Conservation (phyloP, 495 filamentous ascomycete species). For the Hypoxylon lenormandii region DNA sequence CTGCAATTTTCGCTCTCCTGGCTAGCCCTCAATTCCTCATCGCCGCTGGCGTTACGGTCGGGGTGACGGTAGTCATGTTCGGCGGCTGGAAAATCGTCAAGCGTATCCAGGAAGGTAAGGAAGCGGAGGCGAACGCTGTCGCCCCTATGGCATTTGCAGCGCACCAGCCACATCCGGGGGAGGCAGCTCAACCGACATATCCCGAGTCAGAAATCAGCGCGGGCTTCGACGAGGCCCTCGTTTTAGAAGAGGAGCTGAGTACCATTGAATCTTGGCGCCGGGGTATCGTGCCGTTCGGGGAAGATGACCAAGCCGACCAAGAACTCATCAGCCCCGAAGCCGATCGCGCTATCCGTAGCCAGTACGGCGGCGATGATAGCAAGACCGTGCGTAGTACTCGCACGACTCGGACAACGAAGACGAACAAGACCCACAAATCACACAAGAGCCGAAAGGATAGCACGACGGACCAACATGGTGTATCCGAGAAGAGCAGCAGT, state of each 20-base stretch:
- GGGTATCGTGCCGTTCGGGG: constrained; percentile 71
- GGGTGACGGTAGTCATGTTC: constrained; percentile 90
- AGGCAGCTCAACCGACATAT: constrained; percentile 24
- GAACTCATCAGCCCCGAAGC: constrained; percentile 88
- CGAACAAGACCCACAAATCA: constrained; percentile 42
- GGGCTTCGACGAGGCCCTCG: constrained; percentile 63
- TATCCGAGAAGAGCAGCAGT: constrained; percentile 50
- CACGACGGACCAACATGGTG: constrained; percentile 36
- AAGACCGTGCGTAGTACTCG: constrained; percentile 41
- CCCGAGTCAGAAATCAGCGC: constrained; percentile 46
- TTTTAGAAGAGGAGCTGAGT: constrained; percentile 67
- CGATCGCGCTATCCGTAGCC: constrained; percentile 63
- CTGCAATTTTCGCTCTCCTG: constrained; percentile 86
- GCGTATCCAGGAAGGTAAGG: constrained; percentile 67
- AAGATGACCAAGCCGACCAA: constrained; percentile 81
- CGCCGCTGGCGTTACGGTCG: constrained; percentile 86
- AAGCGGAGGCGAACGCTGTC: constrained; percentile 63
- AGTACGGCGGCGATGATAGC: constrained; percentile 52
- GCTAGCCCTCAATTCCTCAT: constrained; percentile 92
- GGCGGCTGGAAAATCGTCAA: constrained; percentile 98
- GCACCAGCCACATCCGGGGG: constrained; percentile 19
- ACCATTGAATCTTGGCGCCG: constrained; percentile 84
- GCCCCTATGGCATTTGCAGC: constrained; percentile 55
- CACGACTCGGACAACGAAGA: constrained; percentile 41
- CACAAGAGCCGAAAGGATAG: constrained; percentile 47